These are phyloP conservation scores for Cercospora citrullina DNA, from an alignment of 2,329 filamentous ascomycete genomes.

Conservation along the genomic window DNA sequence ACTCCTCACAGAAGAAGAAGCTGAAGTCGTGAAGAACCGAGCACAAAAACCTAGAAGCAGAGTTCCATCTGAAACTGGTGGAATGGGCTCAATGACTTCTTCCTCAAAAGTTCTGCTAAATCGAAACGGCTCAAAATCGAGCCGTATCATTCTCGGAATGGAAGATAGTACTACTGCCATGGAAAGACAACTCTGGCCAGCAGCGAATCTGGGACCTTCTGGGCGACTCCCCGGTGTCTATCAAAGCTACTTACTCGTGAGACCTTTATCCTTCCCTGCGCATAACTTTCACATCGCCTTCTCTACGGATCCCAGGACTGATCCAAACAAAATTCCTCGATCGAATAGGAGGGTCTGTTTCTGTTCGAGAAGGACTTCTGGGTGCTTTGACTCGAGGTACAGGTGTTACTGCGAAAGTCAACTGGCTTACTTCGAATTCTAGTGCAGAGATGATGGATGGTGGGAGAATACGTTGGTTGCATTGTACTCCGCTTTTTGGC, in stretches of 20 bases:
- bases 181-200: conserved; percentile 36
- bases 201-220: conserved; percentile 35
- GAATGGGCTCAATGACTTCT: conserved; percentile 2
- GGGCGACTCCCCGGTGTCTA: conserved; percentile 43
- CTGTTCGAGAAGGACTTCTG: conserved; percentile 42
- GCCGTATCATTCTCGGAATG: conserved; percentile 34
- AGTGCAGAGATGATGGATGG: conserved; percentile 9
- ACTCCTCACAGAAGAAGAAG: conserved; percentile 38
- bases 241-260: conserved; percentile 60
- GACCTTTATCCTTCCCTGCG: conserved; percentile 65
- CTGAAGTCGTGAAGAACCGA: conserved; percentile 35
- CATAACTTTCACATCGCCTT: conserved; percentile 68
- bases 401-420: conserved; percentile 47
- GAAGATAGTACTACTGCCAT: conserved; percentile 24
- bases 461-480: conserved; percentile 44
- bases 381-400: conserved; percentile 43
- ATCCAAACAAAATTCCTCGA: conserved; percentile 51
- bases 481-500: conserved; percentile 48
- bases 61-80: not conserved
- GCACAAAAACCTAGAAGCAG: not conserved
- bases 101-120: not conserved
- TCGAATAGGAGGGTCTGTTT: conserved; percentile 44
- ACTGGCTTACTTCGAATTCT: conserved; percentile 39
- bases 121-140: conserved; percentile 9
- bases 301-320: conserved; percentile 66